Base-by-base conservation (phyloP, 2,329 filamentous ascomycete genomes). In the Ambrosiella xylebori region DNA sequence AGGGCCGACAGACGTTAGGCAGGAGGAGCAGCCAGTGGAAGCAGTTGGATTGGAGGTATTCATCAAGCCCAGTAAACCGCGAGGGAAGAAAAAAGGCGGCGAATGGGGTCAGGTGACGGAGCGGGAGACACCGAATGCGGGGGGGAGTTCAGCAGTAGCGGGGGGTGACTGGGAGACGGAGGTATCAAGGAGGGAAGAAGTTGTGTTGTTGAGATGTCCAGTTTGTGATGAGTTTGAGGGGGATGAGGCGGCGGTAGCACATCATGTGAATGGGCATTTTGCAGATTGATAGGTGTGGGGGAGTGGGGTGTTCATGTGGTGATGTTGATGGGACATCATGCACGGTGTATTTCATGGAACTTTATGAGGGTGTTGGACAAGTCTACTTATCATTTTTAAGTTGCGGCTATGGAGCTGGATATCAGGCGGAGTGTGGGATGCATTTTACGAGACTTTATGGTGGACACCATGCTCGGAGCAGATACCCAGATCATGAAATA, bases 161-260 rank as follows among this genome's bases (percentile, higher is more conserved):
- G 15, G 54, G 11, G 15, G 35, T 3, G 61, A 63, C 7, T 38
- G 17, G 35, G 8, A 51, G 15, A 11, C 47, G 15, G 7, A 9
- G 35, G 17, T 27, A 3, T 27, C 27, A 3, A 27, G 27, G 27
- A 27, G 27, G 27, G 52, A 7, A 61, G 67, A 51, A 19, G 19
- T 27, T 19, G 47, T 35, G 27, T 51, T 51, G 19, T 35, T 15
- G 4, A 73, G 68, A 5, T 88, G 84, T 65, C 84, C 84, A 0
- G 79, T 88, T 1, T 88, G 84, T 65, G 74, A 74, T 2, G 68
- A 65, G 0, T 88, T 87, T 66, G 75, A 83, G 63, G 84, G 84
- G 1, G 84, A 88, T 63, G 83, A 84, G 64, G 70, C 72, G 0
- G 84, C 84, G 7, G 81, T 88, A 8, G 78, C 78, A 8, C 75